Base-by-base conservation (phyloP, 83 land plant species). In the Diphasiastrum complanatum region DNA sequence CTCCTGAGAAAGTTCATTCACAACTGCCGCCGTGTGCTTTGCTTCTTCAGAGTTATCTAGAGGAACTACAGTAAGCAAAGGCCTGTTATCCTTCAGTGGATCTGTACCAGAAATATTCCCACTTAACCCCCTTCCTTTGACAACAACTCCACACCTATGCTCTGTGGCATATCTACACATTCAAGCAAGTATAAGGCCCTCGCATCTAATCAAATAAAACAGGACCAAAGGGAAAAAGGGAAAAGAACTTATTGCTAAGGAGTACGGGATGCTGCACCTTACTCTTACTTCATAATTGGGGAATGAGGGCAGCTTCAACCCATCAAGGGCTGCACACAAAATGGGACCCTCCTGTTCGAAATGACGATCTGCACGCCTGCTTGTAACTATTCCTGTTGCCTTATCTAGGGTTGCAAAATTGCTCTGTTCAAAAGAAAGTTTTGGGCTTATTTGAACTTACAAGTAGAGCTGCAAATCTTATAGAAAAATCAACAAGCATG, bases 91-190 rank as follows among this genome's bases (percentile, higher is more conserved):
- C 67, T 93, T 93, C 59, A 93, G 68, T 23, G 99, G 99, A 60
- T 93, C 99, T 25, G 92, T 86, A 38, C 99, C 99, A 45, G 99
- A 93, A 60, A 93, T 93, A 55, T 93, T 89, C 43, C 99, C 99
- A 77, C 99, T 93, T 40, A 93, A 66, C n/a, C 78, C 81, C 50
- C 86, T 91, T 46, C 99, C 99, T 67, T 82, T 93, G 27, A 93
- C 89, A 45, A 93, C 99, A 53, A 93, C 99, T 5, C 99, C 99
- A 68, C 99, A 93, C 65, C 99, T 81, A 63, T 93, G 99, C 60
- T 93, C 99, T 34, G 96, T 93, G n/a, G 99, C 99, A 89, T 93
- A 93, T 74, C 96, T 93, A 11, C 25, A 60, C 2, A 47, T 24
- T 8, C 40, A 49, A 49, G 30, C 10, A 24, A 55, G n/a, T 14